Evolutionary conservation across 2,329 filamentous ascomycete genomes (phyloP).

Genomic region (Colletotrichum costaricense): DNA sequence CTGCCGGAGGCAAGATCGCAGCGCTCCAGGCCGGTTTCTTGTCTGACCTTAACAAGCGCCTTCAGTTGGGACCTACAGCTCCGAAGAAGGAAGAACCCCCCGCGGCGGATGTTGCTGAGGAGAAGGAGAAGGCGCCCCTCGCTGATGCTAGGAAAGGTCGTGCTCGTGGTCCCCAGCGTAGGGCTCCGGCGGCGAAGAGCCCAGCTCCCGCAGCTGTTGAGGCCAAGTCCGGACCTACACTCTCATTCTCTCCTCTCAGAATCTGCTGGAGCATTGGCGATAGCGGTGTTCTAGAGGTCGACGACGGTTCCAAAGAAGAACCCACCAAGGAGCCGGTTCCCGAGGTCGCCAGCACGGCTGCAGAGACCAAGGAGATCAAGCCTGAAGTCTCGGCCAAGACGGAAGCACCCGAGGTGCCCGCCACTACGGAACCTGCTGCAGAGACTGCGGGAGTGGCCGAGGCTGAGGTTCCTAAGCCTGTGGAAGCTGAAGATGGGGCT

Average conservation of each 20-base stretch:
- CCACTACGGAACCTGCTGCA: neutral
- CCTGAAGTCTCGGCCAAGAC: slow-evolving; percentile 6
- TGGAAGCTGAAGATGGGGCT: slow-evolving; percentile 25
- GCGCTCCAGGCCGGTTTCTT: slow-evolving; percentile 92
- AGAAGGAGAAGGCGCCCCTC: slow-evolving; percentile 76
- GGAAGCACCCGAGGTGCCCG: neutral
- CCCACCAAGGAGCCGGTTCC: slow-evolving; percentile 5
- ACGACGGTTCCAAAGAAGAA: slow-evolving; percentile 39
- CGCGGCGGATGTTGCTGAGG: slow-evolving; percentile 28
- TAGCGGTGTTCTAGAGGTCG: slow-evolving; percentile 55
- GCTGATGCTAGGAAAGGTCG: slow-evolving; percentile 90
- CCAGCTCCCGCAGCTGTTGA: slow-evolving; percentile 48
- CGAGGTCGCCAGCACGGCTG: neutral
- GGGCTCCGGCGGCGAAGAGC: slow-evolving; percentile 68
- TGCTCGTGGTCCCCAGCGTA: slow-evolving; percentile 86
- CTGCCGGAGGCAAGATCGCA: slow-evolving; percentile 87
- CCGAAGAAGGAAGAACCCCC: slow-evolving; percentile 60
- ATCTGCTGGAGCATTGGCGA: slow-evolving; percentile 66
- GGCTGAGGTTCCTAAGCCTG: slow-evolving; percentile 12
- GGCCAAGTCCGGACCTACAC: slow-evolving; percentile 44
- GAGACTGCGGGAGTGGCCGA: slow-evolving; percentile 16
- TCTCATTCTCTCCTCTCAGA: slow-evolving; percentile 60
- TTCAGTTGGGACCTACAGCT: slow-evolving; percentile 86
- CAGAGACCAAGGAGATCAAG: slow-evolving; percentile 19
- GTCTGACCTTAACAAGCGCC: slow-evolving; percentile 89